A percentile compares a stretch with the other conserved stretches of the same genome.
Evolutionary conservation across 768 basidiomycete genomes (phyloP).

Genomic region (Termitomyces eurrhizus): DNA sequence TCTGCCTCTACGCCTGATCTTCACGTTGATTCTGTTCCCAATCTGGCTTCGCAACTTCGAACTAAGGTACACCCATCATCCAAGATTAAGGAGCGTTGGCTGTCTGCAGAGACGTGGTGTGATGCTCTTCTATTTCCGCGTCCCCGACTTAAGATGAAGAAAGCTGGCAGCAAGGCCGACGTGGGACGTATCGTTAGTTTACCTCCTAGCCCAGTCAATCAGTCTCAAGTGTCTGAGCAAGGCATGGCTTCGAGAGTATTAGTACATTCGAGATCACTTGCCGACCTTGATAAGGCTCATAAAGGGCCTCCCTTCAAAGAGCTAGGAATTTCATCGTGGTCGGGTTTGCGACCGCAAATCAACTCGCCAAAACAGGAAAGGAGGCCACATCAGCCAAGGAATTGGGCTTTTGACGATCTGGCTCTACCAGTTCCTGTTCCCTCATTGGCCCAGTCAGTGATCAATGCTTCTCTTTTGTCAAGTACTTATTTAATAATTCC

Average conservation of each 20-base stretch:
- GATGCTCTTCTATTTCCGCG: constrained; percentile 75
- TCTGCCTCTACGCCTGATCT: constrained; percentile 70
- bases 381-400: constrained; percentile 43
- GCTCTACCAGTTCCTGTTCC: constrained; percentile 55
- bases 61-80: constrained; percentile 15
- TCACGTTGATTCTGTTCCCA: constrained; percentile 17
- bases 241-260: constrained; percentile 43
- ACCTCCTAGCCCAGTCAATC: constrained; percentile 39
- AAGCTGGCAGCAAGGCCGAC: constrained; percentile 15
- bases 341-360: neutral
- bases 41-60: neutral
- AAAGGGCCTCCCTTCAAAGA: neutral
- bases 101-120: constrained; percentile 78
- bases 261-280: constrained; percentile 44
- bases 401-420: constrained; percentile 58
- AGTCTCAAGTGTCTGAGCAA: constrained; percentile 16
- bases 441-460: constrained; percentile 48
- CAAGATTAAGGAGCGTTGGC: constrained; percentile 58
- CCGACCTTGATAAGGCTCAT: constrained; percentile 24
- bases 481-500: neutral
- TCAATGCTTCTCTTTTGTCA: neutral
- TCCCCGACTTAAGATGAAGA: constrained; percentile 60
- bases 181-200: constrained; percentile 44
- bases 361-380: neutral
- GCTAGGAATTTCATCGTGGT: neutral